Evolutionary conservation across 1,139 yeast genomes (phyloP).

Genomic region (Saccharomycopsis hybrid): DNA sequence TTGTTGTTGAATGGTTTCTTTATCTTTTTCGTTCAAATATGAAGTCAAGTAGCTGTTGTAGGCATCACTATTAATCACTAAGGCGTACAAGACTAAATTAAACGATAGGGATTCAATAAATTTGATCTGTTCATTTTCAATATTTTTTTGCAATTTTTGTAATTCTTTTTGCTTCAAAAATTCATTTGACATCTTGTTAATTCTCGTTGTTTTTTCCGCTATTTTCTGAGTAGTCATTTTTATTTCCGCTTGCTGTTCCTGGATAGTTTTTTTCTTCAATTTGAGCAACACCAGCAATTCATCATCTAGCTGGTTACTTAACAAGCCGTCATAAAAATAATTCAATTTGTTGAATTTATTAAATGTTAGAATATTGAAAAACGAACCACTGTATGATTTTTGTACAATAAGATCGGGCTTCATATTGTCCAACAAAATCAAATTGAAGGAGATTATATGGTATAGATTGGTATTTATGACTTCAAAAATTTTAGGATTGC

Average conservation of each 20-base stretch:
- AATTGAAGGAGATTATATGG: slow-evolving; percentile 16
- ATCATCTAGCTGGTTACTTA: slow-evolving; percentile 6
- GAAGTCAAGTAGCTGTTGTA: slow-evolving; percentile 7
- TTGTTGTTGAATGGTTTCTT: background rate
- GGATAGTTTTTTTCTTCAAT: slow-evolving; percentile 6
- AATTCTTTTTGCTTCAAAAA: background rate
- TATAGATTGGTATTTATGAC: slow-evolving; percentile 5
- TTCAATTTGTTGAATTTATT: slow-evolving; percentile 19
- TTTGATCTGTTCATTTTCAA: slow-evolving; percentile 9
- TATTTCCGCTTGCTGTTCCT: slow-evolving; percentile 1
- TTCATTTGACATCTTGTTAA: background rate
- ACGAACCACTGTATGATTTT: slow-evolving; percentile 11
- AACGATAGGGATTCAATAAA: slow-evolving; percentile 18
- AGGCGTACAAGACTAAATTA: slow-evolving; percentile 14
- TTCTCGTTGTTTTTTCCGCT: background rate
- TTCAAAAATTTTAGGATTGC: slow-evolving; percentile 5
- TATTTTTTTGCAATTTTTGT: slow-evolving; percentile 1
- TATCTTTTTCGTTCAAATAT: background rate
- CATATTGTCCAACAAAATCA: slow-evolving; percentile 14
- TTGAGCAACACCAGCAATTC: slow-evolving; percentile 9
- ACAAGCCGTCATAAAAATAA: slow-evolving; percentile 9
- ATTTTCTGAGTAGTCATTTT: background rate
- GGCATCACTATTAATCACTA: slow-evolving; percentile 8
- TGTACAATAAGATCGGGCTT: slow-evolving; percentile 16
- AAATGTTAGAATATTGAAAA: slow-evolving; percentile 19